phyloP scores from a whole-genome alignment of 179 eudicot species.

The Spergularia azorica region DNA sequence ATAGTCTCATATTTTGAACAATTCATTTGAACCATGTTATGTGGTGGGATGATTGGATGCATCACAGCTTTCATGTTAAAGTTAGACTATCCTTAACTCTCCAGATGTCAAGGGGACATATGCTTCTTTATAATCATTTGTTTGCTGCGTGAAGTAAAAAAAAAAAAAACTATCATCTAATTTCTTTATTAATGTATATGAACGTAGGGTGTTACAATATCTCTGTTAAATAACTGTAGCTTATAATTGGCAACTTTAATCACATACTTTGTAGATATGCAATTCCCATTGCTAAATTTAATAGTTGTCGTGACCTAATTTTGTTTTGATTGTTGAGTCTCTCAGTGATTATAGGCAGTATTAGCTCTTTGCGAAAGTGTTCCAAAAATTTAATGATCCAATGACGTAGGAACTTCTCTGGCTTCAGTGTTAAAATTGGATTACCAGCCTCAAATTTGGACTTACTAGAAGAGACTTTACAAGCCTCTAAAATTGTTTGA shows the following conservation, averaged over 20 bases:
- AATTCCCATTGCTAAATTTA: too few species aligned
- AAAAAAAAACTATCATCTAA: background rate
- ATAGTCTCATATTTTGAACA: background rate
- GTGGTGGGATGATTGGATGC: background rate
- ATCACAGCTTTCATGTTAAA: background rate
- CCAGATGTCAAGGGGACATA: background rate
- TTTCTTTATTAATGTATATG: background rate
- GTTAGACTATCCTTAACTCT: background rate
- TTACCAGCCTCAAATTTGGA: background rate
- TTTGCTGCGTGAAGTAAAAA: background rate
- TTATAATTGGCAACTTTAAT: background rate
- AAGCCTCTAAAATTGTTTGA: background rate
- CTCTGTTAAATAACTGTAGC: background rate
- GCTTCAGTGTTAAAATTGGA: background rate
- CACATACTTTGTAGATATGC: too few species aligned
- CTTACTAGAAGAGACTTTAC: background rate
- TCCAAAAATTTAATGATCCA: background rate
- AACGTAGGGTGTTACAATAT: background rate
- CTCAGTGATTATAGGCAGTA: background rate
- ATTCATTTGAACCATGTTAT: background rate
- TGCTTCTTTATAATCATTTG: background rate
- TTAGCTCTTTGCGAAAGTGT: background rate
- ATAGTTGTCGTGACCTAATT: background rate
- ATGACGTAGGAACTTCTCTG: background rate
- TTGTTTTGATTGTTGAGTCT: background rate